Evolutionary conservation across 2,329 filamentous ascomycete species (phyloP).

Genomic region (Zelopaecilomyces penicillatus): DNA sequence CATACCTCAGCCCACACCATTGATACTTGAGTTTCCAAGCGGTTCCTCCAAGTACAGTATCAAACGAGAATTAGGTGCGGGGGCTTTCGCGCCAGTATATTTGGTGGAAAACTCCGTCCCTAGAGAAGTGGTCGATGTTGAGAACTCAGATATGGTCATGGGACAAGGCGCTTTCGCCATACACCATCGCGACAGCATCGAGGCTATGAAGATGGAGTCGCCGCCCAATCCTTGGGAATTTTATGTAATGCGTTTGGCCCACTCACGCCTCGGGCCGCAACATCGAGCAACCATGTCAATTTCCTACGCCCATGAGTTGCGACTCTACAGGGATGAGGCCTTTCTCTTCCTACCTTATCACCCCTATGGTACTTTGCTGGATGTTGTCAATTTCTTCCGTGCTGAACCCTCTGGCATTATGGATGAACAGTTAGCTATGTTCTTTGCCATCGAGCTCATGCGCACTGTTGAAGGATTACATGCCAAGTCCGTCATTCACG

Average conservation of each 20-base stretch:
- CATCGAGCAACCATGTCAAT: conserved; percentile 69
- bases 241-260: conserved; percentile 81
- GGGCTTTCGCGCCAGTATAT: conserved; percentile 93
- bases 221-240: conserved; percentile 92
- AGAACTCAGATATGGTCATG: conserved; percentile 43
- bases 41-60: conserved; percentile 63
- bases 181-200: conserved; percentile 50
- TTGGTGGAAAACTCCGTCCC: conserved; percentile 67
- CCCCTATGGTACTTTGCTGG: conserved; percentile 85
- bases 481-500: conserved; percentile 70
- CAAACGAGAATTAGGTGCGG: conserved; percentile 79
- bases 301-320: conserved; percentile 79
- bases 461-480: conserved; percentile 86
- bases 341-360: conserved; percentile 84
- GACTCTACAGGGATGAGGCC: conserved; percentile 82
- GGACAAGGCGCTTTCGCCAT: conserved; percentile 54
- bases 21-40: conserved; percentile 60
- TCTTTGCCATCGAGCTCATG: conserved; percentile 85
- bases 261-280: conserved; percentile 63
- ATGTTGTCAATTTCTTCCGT: conserved; percentile 81
- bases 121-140: conserved; percentile 35
- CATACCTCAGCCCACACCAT: conserved; percentile 48
- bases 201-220: conserved; percentile 91
- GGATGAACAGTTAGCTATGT: conserved; percentile 90
- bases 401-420: conserved; percentile 65